Base-by-base conservation (phyloP, 148 eudicot genomes). In the Vaccinium vitisidaea region DNA sequence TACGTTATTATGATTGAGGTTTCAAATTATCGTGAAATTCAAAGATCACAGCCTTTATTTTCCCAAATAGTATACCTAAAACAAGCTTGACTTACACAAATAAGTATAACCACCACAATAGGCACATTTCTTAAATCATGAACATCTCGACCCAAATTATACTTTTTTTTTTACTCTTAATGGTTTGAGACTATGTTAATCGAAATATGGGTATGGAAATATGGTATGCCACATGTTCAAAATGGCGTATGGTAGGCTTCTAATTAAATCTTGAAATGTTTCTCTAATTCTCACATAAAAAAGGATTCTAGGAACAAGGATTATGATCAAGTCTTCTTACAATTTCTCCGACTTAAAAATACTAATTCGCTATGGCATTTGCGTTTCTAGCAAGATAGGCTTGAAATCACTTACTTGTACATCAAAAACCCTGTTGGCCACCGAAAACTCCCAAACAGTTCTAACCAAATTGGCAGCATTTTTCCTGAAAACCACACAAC, bases 401-500 rank as follows among this genome's bases (percentile, higher is more conserved):
- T 69, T 69, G 39, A 69, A 32, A 69, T 69, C 30, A 25, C 74
- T 85, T 90, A 92, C 98, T 84, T 94, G 98, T 32, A 94, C 67
- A 79, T 94, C 95, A 59, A 95, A 91, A 25, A 19, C 84, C 63
- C 70, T 58, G n/a, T 88, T 80, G 15, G 81, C 76, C 81, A 21
- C 12, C 1, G 90, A 83, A 48, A 84, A 65, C 36, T 83, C 84
- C 0, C 83, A 84, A 75, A 92, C 70, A 27, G 73, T 83, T 81
- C 84, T 61, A 46, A 90, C 91, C 87, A 95, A 74, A 81, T 90
- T 90, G 3, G 79, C 92, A 18, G 94, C 93, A 56, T 88, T 92
- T 70, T 12, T 85, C 54, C 98, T 84, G 82, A 94, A 95, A 82
- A 95, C 89, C 30, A 80, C 84, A 83, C 95, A 90, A 83, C 98